phyloP scores from a whole-genome alignment of 257 asterid genomes.

The Gynochthodes officinalis region DNA sequence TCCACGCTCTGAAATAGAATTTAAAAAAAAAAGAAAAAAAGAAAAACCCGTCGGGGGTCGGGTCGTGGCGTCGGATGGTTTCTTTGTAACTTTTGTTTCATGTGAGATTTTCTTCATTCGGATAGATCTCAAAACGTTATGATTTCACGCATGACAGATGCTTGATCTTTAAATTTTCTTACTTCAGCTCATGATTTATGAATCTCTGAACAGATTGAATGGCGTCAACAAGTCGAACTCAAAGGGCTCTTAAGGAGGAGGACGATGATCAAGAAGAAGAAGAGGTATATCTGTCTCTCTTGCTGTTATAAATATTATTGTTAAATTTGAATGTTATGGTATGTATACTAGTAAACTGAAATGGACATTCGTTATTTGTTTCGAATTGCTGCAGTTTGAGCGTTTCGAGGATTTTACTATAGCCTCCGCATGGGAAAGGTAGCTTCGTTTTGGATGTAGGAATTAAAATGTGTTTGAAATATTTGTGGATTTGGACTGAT shows the following conservation, averaged over 20 bases:
- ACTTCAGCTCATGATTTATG: neutral
- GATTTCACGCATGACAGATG: neutral
- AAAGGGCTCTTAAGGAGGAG: slow-evolving; percentile 21
- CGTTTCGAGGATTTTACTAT: slow-evolving; percentile 89
- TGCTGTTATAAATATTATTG: neutral
- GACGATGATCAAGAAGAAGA: slow-evolving; percentile 54
- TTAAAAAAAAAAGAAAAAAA: too few species aligned
- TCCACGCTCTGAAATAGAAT: neutral
- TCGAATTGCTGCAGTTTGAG: slow-evolving; percentile 57
- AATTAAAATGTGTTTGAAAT: neutral
- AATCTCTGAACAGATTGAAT: slow-evolving; percentile 13
- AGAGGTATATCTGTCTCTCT: slow-evolving; percentile 29
- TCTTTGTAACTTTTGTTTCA: too few species aligned
- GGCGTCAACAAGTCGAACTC: slow-evolving; percentile 46
- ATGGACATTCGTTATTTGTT: neutral
- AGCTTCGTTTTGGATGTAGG: neutral
- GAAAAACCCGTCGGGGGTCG: too few species aligned
- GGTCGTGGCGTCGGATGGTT: too few species aligned
- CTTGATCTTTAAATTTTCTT: neutral
- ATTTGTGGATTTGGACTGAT: neutral
- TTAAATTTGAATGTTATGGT: neutral
- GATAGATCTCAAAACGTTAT: neutral
- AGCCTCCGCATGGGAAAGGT: slow-evolving; percentile 97
- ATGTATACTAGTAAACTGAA: neutral
- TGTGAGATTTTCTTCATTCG: too few species aligned